phyloP scores from a whole-genome alignment of 257 asterid species.

The Euphrasia confusa region DNA sequence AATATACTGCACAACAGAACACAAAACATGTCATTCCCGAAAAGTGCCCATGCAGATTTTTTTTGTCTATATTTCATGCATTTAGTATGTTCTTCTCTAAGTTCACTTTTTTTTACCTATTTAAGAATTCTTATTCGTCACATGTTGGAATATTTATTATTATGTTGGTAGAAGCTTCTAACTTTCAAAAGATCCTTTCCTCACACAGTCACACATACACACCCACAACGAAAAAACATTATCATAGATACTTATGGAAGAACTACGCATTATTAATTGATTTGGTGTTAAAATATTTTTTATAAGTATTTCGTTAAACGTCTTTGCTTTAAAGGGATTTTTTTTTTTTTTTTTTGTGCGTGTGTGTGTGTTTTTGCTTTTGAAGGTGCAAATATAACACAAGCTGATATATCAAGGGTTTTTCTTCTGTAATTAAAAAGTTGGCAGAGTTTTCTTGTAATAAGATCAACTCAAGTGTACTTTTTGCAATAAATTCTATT shows the following conservation, averaged over 20 bases:
- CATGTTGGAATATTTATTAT: background rate
- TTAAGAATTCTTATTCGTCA: background rate
- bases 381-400: too few relatives aligned
- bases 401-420: too few relatives aligned
- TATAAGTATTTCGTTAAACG: too few relatives aligned
- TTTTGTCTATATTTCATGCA: background rate
- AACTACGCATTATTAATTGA: background rate
- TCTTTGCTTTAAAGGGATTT: too few relatives aligned
- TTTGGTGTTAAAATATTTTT: too few relatives aligned
- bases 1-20: slow-evolving; percentile 12
- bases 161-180: slow-evolving; percentile 8
- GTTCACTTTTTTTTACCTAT: slow-evolving; percentile 1
- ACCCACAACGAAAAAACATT: slow-evolving; percentile 1
- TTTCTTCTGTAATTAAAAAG: too few relatives aligned
- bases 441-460: too few relatives aligned
- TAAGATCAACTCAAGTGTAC: too few relatives aligned
- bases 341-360: too few relatives aligned
- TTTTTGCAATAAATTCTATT: too few relatives aligned
- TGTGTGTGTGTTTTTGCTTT: too few relatives aligned
- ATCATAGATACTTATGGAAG: background rate
- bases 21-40: background rate
- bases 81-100: background rate
- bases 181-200: slow-evolving; percentile 1
- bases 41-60: background rate
- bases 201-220: slow-evolving; percentile 1